Evolutionary conservation across 257 asterid species (phyloP), one percentile per base, ranked within the genome.

Genomic region (Ocimum tenuiflorum): DNA sequence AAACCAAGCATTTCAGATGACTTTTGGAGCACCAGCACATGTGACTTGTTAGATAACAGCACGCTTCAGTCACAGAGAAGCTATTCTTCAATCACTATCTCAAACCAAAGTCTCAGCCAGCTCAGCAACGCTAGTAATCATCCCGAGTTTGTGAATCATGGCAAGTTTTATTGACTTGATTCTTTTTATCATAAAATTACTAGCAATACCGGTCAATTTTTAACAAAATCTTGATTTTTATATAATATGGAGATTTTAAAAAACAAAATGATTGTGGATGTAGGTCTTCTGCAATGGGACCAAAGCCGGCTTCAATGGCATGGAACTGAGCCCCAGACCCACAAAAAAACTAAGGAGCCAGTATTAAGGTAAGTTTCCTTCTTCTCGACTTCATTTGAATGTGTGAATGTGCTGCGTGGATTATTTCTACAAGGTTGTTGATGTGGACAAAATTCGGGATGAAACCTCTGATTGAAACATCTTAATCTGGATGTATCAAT

Each of bases 1-100:
- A 88, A 83, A 72, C 80, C 70, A 3, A 70, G 81, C 67, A 24
- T 88, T 49, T 79, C 96, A 0, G 94, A 88, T 24, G 96, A 77
- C 72, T 88, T 83, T 63, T 86, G 96, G 94, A 88, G 96, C 84
- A 82, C 88, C 47, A 85, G 94, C 82, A 81, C 96, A 0, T 75
- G 80, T 41, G 94, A 88, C 42, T 19, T 85, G 78, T n/a, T 85
- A 71, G 94, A 88, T 18, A 73, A 67, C 62, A 80, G 86, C 73
- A 23, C 83, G 12, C 60, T 79, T 72, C 94, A 77, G 66, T 86
- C 96, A 17, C 94, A 86, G 71, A 83, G 88, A 79, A 88, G 94
- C 78, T 31, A 63, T 52, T 86, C 96, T 14, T 86, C 96, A 6
- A 75, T 86, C 76, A 84, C 88, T 61, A 35, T 70, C 63, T 75